Percentiles rank a stretch among this genome's conserved stretches.
These are phyloP conservation scores for Neurospora hispaniola DNA, from an alignment of 495 filamentous ascomycete species.

Conservation along the genomic window DNA sequence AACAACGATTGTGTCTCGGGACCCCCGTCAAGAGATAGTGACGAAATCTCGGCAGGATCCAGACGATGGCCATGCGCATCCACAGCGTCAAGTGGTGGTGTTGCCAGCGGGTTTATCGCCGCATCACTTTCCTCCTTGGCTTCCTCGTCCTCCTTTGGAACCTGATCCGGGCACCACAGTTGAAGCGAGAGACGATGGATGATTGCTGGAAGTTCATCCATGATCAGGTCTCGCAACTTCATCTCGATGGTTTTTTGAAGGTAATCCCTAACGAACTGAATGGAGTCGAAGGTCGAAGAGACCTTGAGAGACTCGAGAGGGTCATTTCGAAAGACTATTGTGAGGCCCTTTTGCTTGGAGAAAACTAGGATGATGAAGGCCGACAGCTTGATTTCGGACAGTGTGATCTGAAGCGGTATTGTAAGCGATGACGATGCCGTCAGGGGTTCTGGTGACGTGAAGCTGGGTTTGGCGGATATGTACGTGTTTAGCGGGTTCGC, in stretches of 20 bases:
- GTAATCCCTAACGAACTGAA: constrained; percentile 95
- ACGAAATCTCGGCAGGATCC: constrained; percentile 61
- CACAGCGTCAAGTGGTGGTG: constrained; percentile 66
- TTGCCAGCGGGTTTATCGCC: constrained; percentile 66
- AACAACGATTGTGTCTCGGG: constrained; percentile 74
- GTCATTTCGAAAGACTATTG: constrained; percentile 94
- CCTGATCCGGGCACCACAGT: constrained; percentile 82
- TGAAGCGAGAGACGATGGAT: constrained; percentile 87
- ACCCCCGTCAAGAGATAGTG: constrained; percentile 62
- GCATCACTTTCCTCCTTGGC: constrained; percentile 36
- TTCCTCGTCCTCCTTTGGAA: constrained; percentile 42
- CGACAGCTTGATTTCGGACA: constrained; percentile 94
- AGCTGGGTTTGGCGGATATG: constrained; percentile 77
- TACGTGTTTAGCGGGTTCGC: constrained; percentile 97
- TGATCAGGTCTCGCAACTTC: constrained; percentile 85
- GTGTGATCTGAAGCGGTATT: constrained; percentile 89
- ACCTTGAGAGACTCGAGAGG: constrained; percentile 96
- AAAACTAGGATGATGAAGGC: constrained; percentile 97
- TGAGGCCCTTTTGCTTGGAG: constrained; percentile 91
- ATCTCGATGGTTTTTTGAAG: constrained; percentile 92
- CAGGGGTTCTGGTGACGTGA: constrained; percentile 86
- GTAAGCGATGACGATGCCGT: constrained; percentile 88
- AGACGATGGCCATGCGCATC: constrained; percentile 66
- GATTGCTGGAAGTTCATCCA: constrained; percentile 94
- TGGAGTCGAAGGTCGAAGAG: constrained; percentile 96